Evolutionary conservation across 1,284 basidiomycete species (phyloP).

Genomic region (Austropuccinia psidii): DNA sequence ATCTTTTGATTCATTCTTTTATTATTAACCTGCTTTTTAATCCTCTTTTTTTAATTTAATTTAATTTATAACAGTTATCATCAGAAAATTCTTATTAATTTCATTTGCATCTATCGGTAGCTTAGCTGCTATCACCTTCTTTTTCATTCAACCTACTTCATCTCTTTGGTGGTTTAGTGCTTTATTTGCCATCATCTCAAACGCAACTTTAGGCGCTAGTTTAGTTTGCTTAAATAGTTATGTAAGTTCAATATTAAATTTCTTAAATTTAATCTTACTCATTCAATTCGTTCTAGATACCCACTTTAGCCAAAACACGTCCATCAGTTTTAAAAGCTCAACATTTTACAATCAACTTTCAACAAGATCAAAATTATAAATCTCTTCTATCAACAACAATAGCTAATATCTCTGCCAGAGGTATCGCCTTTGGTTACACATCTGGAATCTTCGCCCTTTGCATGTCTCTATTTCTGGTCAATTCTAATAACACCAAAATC

Average conservation of each 20-base stretch:
- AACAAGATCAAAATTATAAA: constrained; percentile 9
- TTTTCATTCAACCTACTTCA: constrained; percentile 63
- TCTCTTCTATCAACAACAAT: constrained; percentile 52
- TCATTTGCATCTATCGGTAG: constrained; percentile 66
- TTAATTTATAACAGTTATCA: constrained; percentile 54
- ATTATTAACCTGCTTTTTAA: not conserved
- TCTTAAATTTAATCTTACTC: constrained; percentile 54
- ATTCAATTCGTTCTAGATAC: constrained; percentile 49
- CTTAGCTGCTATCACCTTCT: constrained; percentile 59
- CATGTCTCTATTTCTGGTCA: constrained; percentile 65
- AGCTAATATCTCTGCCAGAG: constrained; percentile 68
- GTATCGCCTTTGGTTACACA: constrained; percentile 72
- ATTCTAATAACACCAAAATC: constrained; percentile 60
- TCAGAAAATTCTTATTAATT: constrained; percentile 68
- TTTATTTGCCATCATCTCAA: constrained; percentile 62
- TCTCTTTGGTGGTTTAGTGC: constrained; percentile 60
- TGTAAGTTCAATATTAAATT: constrained; percentile 61
- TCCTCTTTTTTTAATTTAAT: not conserved
- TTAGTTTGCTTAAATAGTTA: constrained; percentile 84
- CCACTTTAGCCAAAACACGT: constrained; percentile 38
- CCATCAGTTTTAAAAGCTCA: constrained; percentile 33
- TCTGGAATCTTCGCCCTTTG: constrained; percentile 63
- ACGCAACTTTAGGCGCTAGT: constrained; percentile 72
- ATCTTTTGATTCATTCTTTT: not conserved
- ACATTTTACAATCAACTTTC: not conserved